A percentile compares a stretch with the other conserved stretches of the same genome.
Evolutionary conservation across 2,329 filamentous ascomycete genomes (phyloP).

Genomic region (Trichophyton schoenleinii): DNA sequence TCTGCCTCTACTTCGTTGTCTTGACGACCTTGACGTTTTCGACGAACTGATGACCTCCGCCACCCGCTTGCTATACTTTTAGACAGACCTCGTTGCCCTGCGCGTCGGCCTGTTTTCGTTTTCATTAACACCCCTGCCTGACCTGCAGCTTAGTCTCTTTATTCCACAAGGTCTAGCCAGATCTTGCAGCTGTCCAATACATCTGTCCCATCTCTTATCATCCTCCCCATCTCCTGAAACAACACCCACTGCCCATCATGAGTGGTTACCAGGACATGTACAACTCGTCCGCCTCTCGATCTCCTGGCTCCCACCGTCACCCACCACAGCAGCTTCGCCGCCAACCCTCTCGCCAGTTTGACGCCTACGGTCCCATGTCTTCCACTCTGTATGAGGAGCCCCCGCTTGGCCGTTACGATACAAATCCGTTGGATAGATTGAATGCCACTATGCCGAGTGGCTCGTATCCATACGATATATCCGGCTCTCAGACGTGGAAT

Average conservation of each 20-base stretch:
- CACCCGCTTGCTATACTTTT: conserved; percentile 6
- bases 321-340: conserved; percentile 53
- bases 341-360: conserved; percentile 65
- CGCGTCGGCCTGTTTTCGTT: conserved; percentile 11
- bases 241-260: conserved; percentile 15
- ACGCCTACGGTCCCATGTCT: conserved; percentile 56
- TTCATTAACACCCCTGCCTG: conserved; percentile 14
- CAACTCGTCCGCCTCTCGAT: conserved; percentile 53
- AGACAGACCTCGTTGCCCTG: conserved; percentile 14
- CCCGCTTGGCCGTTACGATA: conserved; percentile 42
- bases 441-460: conserved; percentile 46
- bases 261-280: conserved; percentile 41
- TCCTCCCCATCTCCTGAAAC: not conserved
- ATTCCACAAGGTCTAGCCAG: conserved; percentile 1
- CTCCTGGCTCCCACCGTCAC: conserved; percentile 60
- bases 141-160: conserved; percentile 4
- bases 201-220: not conserved
- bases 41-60: conserved; percentile 12
- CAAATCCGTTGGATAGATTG: conserved; percentile 43
- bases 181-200: not conserved
- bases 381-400: conserved; percentile 59
- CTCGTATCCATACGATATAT: conserved; percentile 56
- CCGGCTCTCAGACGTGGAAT: conserved; percentile 65
- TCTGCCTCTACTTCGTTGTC: not conserved
- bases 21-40: conserved; percentile 8